Base-by-base conservation (phyloP, 352 stramenopile species). In the Pythium monospermum region DNA sequence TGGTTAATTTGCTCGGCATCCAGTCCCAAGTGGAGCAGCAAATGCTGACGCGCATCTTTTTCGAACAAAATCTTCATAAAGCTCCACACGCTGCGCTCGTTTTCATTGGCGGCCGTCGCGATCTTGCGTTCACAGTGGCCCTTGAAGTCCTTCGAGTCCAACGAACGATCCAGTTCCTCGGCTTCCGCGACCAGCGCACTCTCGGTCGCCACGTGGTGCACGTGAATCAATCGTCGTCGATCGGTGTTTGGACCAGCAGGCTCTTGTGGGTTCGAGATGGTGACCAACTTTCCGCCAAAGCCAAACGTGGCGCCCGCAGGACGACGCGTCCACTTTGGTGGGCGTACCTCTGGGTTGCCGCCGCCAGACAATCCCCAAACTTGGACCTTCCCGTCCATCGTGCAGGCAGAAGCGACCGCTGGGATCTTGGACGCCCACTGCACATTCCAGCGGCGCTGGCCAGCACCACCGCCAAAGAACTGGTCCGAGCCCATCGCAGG, bases 361-460 rank as follows among this genome's bases (percentile, higher is more conserved):
- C 75, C 75, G 25, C 83, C 77, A n/a, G 76, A 81, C 28, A 92
- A 60, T 2, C 84, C 80, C 76, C 78, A 98, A 18, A 98, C 78
- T 70, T 99, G 91, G 30, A 99, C 73, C 61, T 98, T 99, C 39
- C 97, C 87, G 75, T 99, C 96, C 40, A 99, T 85, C 16, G 92
- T 97, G 62, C 92, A 98, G 10, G 96, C 96, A n/a, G 90, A 94
- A 6, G 97, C 78, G 33, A 99, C 91, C 0, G 94, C 94, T 21
- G 95, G 90, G 46, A 97, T 82, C 53, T 96, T 80, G 22, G 96
- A 94, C 28, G 96, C 97, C 95, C 96, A 99, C 59, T 96, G 77
- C 18, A 98, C 92, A 59, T 98, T 90, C 75, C 97, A 98, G 46
- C 95, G 81, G 40, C 85, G 85, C 60, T 92, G 82, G 26, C 79